Evolutionary conservation across 2,329 filamentous ascomycete genomes (phyloP).

Genomic region (Diaporthe velutina): DNA sequence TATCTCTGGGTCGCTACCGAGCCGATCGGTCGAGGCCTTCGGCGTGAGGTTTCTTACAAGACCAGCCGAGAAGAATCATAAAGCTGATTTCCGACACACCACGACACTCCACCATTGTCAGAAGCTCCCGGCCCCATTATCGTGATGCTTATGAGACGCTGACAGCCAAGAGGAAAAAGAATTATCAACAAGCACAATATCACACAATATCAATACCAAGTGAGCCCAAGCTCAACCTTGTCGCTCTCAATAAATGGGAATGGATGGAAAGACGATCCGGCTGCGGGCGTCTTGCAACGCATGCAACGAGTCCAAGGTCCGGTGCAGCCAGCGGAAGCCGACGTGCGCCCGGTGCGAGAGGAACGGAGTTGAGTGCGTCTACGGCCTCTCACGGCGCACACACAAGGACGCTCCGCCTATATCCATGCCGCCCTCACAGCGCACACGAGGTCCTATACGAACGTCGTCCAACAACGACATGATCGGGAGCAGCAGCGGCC

Average conservation of each 20-base stretch:
- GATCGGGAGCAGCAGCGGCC: neutral
- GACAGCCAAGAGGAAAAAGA: neutral
- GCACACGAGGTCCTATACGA: neutral
- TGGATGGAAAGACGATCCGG: constrained; percentile 16
- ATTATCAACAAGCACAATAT: neutral
- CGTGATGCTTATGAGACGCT: neutral
- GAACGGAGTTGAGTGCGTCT: constrained; percentile 21
- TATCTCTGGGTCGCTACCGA: neutral
- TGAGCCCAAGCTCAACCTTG: neutral
- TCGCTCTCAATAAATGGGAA: neutral
- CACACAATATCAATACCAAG: neutral
- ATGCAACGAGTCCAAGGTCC: constrained; percentile 35
- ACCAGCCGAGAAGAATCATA: neutral
- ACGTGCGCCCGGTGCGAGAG: constrained; percentile 14
- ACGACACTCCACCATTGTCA: neutral
- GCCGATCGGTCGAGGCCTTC: neutral
- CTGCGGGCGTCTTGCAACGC: constrained; percentile 31
- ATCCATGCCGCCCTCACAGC: constrained; percentile 21
- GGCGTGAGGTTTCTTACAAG: neutral
- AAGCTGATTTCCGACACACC: neutral
- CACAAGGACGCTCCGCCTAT: constrained; percentile 31
- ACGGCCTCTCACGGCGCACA: constrained; percentile 19
- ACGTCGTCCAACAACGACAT: neutral
- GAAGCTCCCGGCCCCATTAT: neutral
- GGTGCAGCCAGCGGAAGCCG: constrained; percentile 32